A percentile compares a stretch with the other conserved stretches of the same genome.
Conservation (phyloP, 2,329 filamentous ascomycete species). For the Beauveria scarabaeidicola region DNA sequence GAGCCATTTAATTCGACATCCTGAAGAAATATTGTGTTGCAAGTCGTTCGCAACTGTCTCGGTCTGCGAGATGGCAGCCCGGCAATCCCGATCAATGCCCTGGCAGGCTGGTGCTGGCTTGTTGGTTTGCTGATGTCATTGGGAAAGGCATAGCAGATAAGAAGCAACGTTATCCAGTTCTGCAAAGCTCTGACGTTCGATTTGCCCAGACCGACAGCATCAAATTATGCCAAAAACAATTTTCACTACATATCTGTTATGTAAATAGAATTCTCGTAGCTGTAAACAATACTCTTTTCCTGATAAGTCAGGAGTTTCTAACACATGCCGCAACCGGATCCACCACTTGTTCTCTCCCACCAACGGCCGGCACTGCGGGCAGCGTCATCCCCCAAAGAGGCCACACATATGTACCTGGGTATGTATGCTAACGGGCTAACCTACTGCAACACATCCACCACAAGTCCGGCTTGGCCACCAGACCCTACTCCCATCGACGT, state of each 20-base stretch:
- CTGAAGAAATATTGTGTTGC: neutral
- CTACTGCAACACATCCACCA: neutral
- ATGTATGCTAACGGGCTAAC: neutral
- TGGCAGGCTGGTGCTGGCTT: neutral
- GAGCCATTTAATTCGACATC: neutral
- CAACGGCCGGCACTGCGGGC: neutral
- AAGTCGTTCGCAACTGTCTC: neutral
- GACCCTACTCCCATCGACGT: too few relatives aligned
- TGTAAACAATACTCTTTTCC: neutral
- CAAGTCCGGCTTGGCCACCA: neutral
- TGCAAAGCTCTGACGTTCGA: too few relatives aligned
- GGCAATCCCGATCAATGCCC: neutral
- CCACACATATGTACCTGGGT: neutral
- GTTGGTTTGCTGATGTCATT: neutral
- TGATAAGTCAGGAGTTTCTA: neutral
- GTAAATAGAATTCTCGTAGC: neutral
- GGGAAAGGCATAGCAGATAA: neutral
- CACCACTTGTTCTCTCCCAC: neutral
- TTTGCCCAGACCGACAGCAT: too few relatives aligned
- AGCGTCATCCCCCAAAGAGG: constrained; percentile 9
- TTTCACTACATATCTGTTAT: too few relatives aligned
- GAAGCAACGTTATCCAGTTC: too few relatives aligned
- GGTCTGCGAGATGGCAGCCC: neutral
- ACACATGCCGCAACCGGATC: neutral
- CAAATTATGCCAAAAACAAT: too few relatives aligned